Conservation (phyloP, 2,329 filamentous ascomycete genomes). For the Simplicillium sp. region DNA sequence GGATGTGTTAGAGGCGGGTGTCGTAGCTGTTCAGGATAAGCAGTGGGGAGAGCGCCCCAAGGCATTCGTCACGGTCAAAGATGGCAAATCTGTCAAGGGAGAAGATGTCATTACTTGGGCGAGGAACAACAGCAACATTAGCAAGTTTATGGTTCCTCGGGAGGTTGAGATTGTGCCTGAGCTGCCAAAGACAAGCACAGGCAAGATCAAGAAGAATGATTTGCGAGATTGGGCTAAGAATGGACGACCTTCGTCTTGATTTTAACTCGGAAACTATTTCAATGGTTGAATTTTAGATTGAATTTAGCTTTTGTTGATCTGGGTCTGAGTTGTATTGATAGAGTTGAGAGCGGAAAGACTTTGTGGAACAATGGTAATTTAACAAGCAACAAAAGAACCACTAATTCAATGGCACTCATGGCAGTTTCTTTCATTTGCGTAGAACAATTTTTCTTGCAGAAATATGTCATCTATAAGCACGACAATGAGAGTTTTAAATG, state of each 20-base stretch:
- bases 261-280: neutral
- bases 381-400: no score
- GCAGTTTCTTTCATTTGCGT: no score
- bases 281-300: no score
- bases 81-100: slow-evolving; percentile 36
- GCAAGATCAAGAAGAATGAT: slow-evolving; percentile 94
- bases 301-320: no score
- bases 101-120: slow-evolving; percentile 80
- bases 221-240: slow-evolving; percentile 72
- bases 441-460: no score
- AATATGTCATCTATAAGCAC: no score
- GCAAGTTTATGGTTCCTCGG: slow-evolving; percentile 76
- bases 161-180: slow-evolving; percentile 74
- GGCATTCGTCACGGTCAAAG: slow-evolving; percentile 77
- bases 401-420: no score
- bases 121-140: slow-evolving; percentile 69
- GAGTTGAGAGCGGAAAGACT: no score
- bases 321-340: no score
- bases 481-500: no score
- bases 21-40: slow-evolving; percentile 76
- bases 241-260: neutral
- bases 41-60: slow-evolving; percentile 97
- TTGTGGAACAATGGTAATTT: no score
- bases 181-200: slow-evolving; percentile 92
- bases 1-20: slow-evolving; percentile 81